Evolutionary conservation across 129 eudicot genomes (phyloP), one percentile per base, ranked within the genome.

Genomic region (Mikania micrantha): DNA sequence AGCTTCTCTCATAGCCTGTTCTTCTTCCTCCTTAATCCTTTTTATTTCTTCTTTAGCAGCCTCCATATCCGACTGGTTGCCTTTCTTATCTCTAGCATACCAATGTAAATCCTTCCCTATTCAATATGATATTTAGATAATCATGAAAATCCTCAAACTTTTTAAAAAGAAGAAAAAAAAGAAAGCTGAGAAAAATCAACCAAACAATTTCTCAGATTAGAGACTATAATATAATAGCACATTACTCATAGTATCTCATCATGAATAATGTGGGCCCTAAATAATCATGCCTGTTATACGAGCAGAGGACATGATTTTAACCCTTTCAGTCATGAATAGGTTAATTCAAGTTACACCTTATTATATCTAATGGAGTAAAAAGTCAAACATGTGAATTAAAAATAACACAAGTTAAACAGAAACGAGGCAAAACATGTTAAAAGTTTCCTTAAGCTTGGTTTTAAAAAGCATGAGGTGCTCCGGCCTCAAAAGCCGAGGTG

Each of bases 1-100:
- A 54, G 99, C 97, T 73, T 94, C 99, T 71, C 97, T 83, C 99
- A 94, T 94, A 19, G 95, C 90, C 62, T 94, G 99, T 58, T 94
- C 99, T 81, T 94, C 99, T 71, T 90, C 97, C 79, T 94, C 99
- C 85, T 94, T 94, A 19, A 94, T 85, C 80, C 88, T 87, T 24
- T 72, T 75, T 64, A 94, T 89, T 78, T 94, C 99, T 71, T 90
- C 97, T 82, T 86, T 87, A 60, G 87, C 84, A 45, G 97, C 95
- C 41, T 86, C 95, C 79, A 79, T 61, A 60, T 94, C 74, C 11
- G 63, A 38, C 25, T 68, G 44, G 31, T 62, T 61, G 1, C 87
- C 83, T 47, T 89, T 84, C 58, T 94, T 94, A 50, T 89, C 99
- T 73, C 82, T 87, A 10, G 92, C 48, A 44, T 94, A 94, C 99